Conservation (phyloP, 345 rosid species). For the Odontarrhena argentea region DNA sequence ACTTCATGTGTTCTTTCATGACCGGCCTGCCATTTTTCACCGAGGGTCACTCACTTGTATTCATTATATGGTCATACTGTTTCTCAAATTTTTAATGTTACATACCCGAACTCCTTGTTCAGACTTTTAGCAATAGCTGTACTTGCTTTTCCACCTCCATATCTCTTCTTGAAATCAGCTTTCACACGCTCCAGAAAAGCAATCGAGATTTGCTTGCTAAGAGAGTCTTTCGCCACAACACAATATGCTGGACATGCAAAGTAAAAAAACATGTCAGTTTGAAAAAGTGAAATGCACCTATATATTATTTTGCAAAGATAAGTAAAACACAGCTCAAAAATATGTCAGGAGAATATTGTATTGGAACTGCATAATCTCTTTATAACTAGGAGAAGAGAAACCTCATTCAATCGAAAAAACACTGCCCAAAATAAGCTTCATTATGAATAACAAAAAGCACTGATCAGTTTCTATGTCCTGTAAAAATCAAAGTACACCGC, state of each 20-base stretch:
- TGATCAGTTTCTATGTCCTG: not conserved
- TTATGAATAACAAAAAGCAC: not conserved
- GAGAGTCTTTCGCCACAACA: conserved; percentile 92
- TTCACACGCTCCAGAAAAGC: conserved; percentile 90
- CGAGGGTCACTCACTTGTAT: conserved; percentile 1
- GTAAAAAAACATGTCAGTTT: conserved; percentile 29
- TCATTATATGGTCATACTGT: not conserved
- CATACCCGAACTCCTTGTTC: conserved; percentile 93
- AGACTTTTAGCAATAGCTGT: conserved; percentile 93
- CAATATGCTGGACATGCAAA: conserved; percentile 68
- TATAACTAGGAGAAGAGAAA: not conserved
- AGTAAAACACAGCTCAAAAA: conserved; percentile 1
- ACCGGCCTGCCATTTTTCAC: conserved; percentile 58
- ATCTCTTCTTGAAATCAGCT: conserved; percentile 90
- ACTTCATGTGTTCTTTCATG: conserved; percentile 97
- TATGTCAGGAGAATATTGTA: not conserved
- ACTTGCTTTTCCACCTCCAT: conserved; percentile 94
- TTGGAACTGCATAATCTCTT: not conserved
- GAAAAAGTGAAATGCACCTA: conserved; percentile 5
- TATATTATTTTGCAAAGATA: not conserved
- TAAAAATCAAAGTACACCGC: not conserved
- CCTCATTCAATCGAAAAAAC: too few relatives aligned
- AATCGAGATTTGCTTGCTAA: conserved; percentile 88
- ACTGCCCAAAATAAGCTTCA: too few relatives aligned
- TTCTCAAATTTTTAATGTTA: not conserved